Percentiles rank a stretch among this genome's conserved stretches.
phyloP scores from a whole-genome alignment of 179 eudicot genomes.

The Nepenthes alata region DNA sequence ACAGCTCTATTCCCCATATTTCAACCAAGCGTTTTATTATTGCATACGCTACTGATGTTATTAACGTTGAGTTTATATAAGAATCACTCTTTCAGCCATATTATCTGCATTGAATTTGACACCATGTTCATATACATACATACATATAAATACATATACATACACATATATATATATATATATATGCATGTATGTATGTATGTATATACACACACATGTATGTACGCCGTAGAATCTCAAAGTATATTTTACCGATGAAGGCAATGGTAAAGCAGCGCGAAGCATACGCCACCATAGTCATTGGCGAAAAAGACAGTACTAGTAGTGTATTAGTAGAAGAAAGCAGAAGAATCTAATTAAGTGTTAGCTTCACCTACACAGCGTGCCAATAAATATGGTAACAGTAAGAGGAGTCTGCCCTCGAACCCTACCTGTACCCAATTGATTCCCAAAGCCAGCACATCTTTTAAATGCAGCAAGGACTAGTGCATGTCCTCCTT shows the following conservation, averaged over 20 bases:
- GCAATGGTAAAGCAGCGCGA: background rate
- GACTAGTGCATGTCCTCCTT: background rate
- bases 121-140: too few relatives aligned
- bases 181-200: too few relatives aligned
- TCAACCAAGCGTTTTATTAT: background rate
- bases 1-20: background rate
- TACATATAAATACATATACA: too few relatives aligned
- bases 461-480: background rate
- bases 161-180: too few relatives aligned
- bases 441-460: background rate
- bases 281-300: background rate
- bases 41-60: background rate
- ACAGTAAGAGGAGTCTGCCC: background rate
- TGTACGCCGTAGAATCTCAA: background rate
- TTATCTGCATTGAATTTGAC: too few relatives aligned
- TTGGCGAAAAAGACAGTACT: background rate
- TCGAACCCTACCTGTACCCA: background rate
- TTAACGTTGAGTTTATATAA: background rate
- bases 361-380: background rate
- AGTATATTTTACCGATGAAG: background rate
- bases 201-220: background rate
- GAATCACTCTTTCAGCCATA: background rate
- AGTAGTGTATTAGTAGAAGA: background rate
- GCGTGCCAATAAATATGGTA: background rate
- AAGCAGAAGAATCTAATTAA: background rate